Evolutionary conservation across 1,284 basidiomycete genomes (phyloP).

Genomic region (Leccinum holopus): DNA sequence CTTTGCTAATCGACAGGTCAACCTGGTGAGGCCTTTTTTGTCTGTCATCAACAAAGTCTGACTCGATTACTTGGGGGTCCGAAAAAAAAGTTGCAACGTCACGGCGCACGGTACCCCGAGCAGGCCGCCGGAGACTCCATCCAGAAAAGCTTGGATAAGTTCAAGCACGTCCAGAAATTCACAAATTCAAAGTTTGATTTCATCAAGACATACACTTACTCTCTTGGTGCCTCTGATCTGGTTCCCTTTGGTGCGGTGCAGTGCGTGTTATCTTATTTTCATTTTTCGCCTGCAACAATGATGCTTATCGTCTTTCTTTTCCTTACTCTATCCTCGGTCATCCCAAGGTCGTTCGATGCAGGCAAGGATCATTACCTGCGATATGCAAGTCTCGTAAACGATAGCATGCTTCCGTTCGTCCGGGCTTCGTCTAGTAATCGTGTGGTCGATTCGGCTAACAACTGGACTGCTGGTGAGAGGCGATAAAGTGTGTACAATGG

Average conservation of each 20-base stretch:
- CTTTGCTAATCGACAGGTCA: constrained; percentile 11
- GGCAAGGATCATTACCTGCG: constrained; percentile 50
- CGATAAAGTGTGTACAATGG: background rate
- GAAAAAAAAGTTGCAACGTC: constrained; percentile 65
- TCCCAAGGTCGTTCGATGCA: constrained; percentile 47
- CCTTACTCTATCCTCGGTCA: background rate
- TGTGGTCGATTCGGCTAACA: constrained; percentile 65
- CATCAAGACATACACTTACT: constrained; percentile 55
- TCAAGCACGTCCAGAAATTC: constrained; percentile 45
- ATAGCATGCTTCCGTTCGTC: constrained; percentile 57
- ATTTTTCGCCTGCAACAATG: background rate
- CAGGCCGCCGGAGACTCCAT: constrained; percentile 46
- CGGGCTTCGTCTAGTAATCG: constrained; percentile 60
- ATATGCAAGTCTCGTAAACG: constrained; percentile 47
- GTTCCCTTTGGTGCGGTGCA: constrained; percentile 69
- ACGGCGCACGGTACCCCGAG: constrained; percentile 80
- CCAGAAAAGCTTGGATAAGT: constrained; percentile 47
- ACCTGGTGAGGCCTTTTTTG: constrained; percentile 12
- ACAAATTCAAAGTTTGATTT: constrained; percentile 52
- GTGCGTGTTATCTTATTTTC: constrained; percentile 42
- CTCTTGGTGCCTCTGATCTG: constrained; percentile 57
- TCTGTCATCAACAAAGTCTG: background rate
- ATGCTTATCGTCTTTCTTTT: background rate
- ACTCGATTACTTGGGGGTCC: background rate
- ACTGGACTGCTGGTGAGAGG: constrained; percentile 64